These are phyloP conservation scores for Annulohypoxylon moriforme DNA, from an alignment of 495 filamentous ascomycete genomes.

Conservation along the genomic window DNA sequence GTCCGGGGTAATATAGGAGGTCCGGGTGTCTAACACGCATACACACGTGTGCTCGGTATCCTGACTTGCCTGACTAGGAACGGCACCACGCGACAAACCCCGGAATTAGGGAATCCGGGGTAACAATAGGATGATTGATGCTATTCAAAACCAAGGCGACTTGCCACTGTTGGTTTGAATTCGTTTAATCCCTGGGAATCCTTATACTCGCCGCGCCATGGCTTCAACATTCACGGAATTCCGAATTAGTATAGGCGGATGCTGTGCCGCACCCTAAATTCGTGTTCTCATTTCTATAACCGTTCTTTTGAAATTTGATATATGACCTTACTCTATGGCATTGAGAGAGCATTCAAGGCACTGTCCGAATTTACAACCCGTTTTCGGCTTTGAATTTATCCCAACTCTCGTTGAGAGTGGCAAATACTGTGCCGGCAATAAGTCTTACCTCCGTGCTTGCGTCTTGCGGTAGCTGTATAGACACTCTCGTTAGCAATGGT, in stretches of 20 bases:
- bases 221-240: neutral
- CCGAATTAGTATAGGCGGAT: slow-evolving; percentile 2
- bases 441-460: slow-evolving; percentile 95
- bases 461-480: slow-evolving; percentile 77
- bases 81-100: slow-evolving; percentile 1
- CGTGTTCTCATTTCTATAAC: slow-evolving; percentile 41
- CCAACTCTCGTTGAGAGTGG: slow-evolving; percentile 96
- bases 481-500: slow-evolving; percentile 32
- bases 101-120: slow-evolving; percentile 15
- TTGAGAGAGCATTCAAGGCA: neutral
- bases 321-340: neutral
- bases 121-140: slow-evolving; percentile 1
- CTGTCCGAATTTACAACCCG: slow-evolving; percentile 63
- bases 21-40: neutral
- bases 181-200: neutral
- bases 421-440: slow-evolving; percentile 91
- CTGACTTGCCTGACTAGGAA: slow-evolving; percentile 15
- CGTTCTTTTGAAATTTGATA: slow-evolving; percentile 3
- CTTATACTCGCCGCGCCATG: neutral
- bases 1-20: neutral
- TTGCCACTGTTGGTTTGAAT: slow-evolving; percentile 8
- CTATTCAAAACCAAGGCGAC: neutral
- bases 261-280: slow-evolving; percentile 25
- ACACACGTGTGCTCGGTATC: neutral
- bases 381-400: slow-evolving; percentile 97